Conservation (phyloP, 192 early-diverging fungal species). For the Umbelopsis sp. region DNA sequence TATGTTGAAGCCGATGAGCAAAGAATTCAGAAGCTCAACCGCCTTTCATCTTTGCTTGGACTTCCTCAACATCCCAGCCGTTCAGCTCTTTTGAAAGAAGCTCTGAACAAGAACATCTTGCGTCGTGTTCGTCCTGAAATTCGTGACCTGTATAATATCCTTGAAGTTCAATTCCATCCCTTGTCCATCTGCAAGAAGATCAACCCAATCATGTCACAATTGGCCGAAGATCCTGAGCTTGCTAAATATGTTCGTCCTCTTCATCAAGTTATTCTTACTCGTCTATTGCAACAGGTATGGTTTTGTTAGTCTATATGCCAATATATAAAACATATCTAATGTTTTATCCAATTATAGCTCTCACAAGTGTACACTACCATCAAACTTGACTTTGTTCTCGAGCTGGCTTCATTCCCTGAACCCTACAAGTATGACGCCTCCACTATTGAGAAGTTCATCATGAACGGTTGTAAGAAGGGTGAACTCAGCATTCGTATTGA, state of each 20-base stretch:
- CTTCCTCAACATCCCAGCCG: constrained; percentile 84
- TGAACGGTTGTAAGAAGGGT: constrained; percentile 96
- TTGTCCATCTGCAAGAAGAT: constrained; percentile 98
- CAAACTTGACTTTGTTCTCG: constrained; percentile 91
- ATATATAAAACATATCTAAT: not conserved
- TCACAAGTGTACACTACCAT: constrained; percentile 98
- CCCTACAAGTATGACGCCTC: constrained; percentile 84
- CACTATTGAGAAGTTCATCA: constrained; percentile 96
- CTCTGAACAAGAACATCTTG: constrained; percentile 85
- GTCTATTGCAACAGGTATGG: constrained; percentile 83
- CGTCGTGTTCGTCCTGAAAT: constrained; percentile 86
- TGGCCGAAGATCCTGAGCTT: constrained; percentile 74
- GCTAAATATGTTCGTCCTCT: constrained; percentile 91
- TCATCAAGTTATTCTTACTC: constrained; percentile 96
- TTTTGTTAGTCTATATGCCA: not conserved
- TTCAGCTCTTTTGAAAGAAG: constrained; percentile 88
- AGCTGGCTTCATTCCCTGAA: constrained; percentile 85
- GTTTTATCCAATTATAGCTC: constrained; percentile 44
- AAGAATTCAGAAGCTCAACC: constrained; percentile 73
- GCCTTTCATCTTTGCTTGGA: constrained; percentile 88
- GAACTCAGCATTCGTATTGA: constrained; percentile 96
- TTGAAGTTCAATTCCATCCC: constrained; percentile 99
- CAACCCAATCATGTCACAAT: constrained; percentile 80
- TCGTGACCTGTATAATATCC: constrained; percentile 89
- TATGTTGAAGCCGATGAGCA: constrained; percentile 77